Percentiles rank a stretch among this genome's conserved stretches.
These are phyloP conservation scores for Pecoramyces ruminantium DNA, from an alignment of 192 early-diverging fungal genomes.

Conservation along the genomic window DNA sequence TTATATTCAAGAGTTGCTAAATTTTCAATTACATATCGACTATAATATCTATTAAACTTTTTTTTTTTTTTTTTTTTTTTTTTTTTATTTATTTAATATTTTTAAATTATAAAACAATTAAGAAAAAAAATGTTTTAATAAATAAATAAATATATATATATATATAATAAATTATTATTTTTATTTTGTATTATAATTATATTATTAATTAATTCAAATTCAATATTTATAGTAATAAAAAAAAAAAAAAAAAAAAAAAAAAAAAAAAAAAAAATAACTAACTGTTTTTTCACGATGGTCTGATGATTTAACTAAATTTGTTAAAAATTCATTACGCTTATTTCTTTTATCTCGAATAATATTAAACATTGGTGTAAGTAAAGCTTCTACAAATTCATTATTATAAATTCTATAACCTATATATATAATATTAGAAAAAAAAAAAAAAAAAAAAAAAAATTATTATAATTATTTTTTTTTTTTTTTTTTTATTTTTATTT, in stretches of 20 bases:
- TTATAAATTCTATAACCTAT: constrained; percentile 2
- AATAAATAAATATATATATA: too few relatives aligned
- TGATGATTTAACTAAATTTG: constrained; percentile 31
- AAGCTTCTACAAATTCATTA: constrained; percentile 13
- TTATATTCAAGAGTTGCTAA: too few relatives aligned
- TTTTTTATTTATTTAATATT: too few relatives aligned
- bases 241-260: too few relatives aligned
- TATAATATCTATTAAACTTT: constrained; percentile 36
- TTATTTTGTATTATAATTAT: not conserved
- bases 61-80: too few relatives aligned
- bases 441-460: too few relatives aligned
- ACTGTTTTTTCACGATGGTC: not conserved
- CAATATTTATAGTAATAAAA: too few relatives aligned
- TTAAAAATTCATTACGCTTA: constrained; percentile 56
- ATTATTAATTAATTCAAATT: too few relatives aligned
- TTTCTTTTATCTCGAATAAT: constrained; percentile 44
- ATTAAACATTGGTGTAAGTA: constrained; percentile 48
- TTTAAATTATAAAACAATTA: too few relatives aligned
- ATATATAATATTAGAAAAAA: too few relatives aligned
- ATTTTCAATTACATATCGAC: constrained; percentile 68
- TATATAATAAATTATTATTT: not conserved
- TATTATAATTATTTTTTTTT: too few relatives aligned
- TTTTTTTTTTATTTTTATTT: not conserved
- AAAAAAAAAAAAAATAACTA: not conserved
- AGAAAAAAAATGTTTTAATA: too few relatives aligned